Conservation (phyloP, 495 filamentous ascomycete species). For the Xylaria acuta region DNA sequence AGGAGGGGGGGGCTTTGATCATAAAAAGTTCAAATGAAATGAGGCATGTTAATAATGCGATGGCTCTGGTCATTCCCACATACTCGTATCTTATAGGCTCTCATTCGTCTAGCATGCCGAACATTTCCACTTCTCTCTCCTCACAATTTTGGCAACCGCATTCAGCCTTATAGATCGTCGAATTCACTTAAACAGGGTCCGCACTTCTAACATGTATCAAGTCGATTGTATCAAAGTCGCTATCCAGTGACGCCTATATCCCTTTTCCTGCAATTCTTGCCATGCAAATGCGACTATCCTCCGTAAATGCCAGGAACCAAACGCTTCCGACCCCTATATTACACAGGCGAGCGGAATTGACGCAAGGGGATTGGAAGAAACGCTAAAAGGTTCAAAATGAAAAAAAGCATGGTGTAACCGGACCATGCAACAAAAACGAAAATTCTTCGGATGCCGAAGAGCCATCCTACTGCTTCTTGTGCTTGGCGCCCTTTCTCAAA, state of each 20-base stretch:
- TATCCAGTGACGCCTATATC: conserved; percentile 1
- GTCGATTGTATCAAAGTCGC: conserved; percentile 9
- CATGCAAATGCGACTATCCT: conserved; percentile 24
- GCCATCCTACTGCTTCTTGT: neutral
- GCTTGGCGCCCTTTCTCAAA: neutral
- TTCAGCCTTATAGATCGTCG: neutral
- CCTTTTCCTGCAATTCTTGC: conserved; percentile 5
- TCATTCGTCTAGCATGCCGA: neutral
- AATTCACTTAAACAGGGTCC: neutral
- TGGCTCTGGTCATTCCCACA: neutral
- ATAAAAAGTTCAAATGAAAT: neutral
- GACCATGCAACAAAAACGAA: neutral
- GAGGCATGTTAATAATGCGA: neutral
- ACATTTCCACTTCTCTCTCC: neutral
- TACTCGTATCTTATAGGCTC: neutral
- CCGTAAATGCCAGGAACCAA: conserved; percentile 4
- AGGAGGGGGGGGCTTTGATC: neutral
- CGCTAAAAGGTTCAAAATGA: neutral
- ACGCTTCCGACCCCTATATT: neutral
- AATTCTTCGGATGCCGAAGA: neutral
- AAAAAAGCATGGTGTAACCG: neutral
- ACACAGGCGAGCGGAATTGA: neutral
- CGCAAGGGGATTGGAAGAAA: neutral
- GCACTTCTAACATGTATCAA: neutral
- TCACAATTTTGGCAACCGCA: neutral